Percentiles rank a stretch among this genome's conserved stretches.
Conservation (phyloP, 2,329 filamentous ascomycete genomes). For the Aurifilum marmelostoma region DNA sequence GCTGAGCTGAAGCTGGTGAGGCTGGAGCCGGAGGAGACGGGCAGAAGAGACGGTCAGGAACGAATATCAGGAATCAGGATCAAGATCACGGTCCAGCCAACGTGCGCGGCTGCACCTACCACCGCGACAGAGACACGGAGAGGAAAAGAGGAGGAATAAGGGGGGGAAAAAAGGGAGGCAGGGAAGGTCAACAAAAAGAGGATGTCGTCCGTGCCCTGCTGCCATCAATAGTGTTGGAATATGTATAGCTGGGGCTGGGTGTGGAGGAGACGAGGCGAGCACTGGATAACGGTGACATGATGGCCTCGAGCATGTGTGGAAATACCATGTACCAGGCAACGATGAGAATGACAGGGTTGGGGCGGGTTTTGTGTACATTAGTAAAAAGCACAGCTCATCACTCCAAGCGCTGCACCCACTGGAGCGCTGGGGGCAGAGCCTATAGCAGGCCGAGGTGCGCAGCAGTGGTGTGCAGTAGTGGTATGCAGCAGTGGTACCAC, state of each 20-base stretch:
- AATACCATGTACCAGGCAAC: neutral
- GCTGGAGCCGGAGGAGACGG: neutral
- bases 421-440: neutral
- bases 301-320: neutral
- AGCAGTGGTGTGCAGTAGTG: neutral
- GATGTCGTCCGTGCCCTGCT: constrained; percentile 5
- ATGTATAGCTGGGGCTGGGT: neutral
- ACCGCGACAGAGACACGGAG: neutral
- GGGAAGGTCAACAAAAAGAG: neutral
- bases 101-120: neutral
- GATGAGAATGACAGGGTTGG: constrained; percentile 9
- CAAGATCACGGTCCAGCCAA: constrained; percentile 6
- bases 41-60: constrained; percentile 14
- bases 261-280: constrained; percentile 3
- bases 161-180: neutral
- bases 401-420: neutral
- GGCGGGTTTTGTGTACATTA: neutral
- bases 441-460: neutral
- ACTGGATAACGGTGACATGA: neutral
- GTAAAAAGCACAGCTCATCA: constrained; percentile 7
- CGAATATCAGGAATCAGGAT: constrained; percentile 4
- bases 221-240: constrained; percentile 1
- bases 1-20: neutral
- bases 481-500: neutral
- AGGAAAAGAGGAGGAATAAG: neutral